Percentiles rank a stretch among this genome's conserved stretches.
Conservation (phyloP, 306 rosid genomes). For the Pyrus betulifolia region DNA sequence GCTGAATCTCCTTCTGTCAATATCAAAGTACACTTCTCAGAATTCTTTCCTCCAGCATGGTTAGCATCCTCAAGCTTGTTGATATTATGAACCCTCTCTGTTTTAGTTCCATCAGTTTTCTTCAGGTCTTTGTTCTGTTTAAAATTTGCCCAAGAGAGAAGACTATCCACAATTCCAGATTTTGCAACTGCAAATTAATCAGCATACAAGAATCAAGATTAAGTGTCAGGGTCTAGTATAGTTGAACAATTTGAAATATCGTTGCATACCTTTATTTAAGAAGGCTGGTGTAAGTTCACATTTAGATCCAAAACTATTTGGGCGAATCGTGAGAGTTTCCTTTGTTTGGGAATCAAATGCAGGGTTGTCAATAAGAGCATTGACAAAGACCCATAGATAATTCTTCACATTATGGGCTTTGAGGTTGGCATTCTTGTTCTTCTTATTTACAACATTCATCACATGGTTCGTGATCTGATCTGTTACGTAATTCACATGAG, state of each 20-base stretch:
- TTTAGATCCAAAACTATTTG: conserved; percentile 76
- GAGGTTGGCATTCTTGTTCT: conserved; percentile 86
- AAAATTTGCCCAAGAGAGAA: conserved; percentile 90
- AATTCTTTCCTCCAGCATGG: conserved; percentile 83
- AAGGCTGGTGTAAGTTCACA: conserved; percentile 74
- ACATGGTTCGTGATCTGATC: conserved; percentile 70
- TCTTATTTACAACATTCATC: conserved; percentile 77
- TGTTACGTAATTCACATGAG: conserved; percentile 81
- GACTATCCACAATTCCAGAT: conserved; percentile 82
- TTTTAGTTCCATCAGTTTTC: conserved; percentile 91
- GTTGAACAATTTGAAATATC: not conserved
- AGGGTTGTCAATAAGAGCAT: conserved; percentile 90
- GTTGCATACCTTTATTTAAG: conserved; percentile 59
- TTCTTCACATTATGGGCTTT: conserved; percentile 90
- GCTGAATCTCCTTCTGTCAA: conserved; percentile 98
- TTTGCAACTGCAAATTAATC: conserved; percentile 50
- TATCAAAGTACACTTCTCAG: conserved; percentile 84
- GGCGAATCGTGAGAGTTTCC: conserved; percentile 78
- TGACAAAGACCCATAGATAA: conserved; percentile 92
- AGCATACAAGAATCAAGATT: not conserved
- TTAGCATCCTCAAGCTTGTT: conserved; percentile 91
- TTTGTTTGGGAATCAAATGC: conserved; percentile 97
- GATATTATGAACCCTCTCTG: conserved; percentile 71
- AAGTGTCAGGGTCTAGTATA: not conserved
- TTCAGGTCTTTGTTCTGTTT: conserved; percentile 82